A percentile compares a stretch with the other conserved stretches of the same genome.
These are phyloP conservation scores for Saccharomycopsis schoenii DNA, from an alignment of 805 yeast genomes.

Conservation along the genomic window DNA sequence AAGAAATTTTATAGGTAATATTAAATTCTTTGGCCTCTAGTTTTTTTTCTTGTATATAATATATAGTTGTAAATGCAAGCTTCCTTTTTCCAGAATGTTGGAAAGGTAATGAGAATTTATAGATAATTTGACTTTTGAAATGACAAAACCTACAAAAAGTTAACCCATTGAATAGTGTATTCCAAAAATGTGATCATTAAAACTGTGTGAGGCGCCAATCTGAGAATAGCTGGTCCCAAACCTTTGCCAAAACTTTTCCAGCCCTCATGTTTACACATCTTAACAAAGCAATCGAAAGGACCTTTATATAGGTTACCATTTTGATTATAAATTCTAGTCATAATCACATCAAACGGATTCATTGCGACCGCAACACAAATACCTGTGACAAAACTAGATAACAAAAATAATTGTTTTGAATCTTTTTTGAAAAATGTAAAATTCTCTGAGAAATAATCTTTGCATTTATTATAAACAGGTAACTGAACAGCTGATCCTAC, in stretches of 20 bases:
- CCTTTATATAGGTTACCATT: slow-evolving; percentile 71
- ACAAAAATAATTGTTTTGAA: slow-evolving; percentile 41
- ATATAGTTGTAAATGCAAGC: not conserved
- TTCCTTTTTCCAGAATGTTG: too few relatives aligned
- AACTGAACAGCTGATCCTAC: slow-evolving; percentile 93
- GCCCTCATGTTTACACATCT: slow-evolving; percentile 83
- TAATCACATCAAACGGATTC: slow-evolving; percentile 96
- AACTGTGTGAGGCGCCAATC: slow-evolving; percentile 94
- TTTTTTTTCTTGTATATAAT: not conserved
- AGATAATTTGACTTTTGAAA: not conserved
- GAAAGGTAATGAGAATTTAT: too few relatives aligned
- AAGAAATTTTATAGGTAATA: not conserved
- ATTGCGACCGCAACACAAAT: slow-evolving; percentile 88
- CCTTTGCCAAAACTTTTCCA: slow-evolving; percentile 84
- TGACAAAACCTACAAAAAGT: slow-evolving; percentile 6
- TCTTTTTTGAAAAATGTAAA: not conserved
- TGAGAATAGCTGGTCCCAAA: slow-evolving; percentile 81
- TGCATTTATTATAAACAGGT: slow-evolving; percentile 78
- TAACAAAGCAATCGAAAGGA: slow-evolving; percentile 79
- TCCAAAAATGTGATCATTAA: slow-evolving; percentile 90
- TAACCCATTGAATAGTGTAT: slow-evolving; percentile 66
- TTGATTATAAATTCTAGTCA: slow-evolving; percentile 93
- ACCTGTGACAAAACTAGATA: slow-evolving; percentile 72
- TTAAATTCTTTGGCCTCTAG: too few relatives aligned
- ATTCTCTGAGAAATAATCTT: slow-evolving; percentile 42